These are phyloP conservation scores for Monilinia fructicola DNA, from an alignment of 2,329 filamentous ascomycete genomes.

Conservation along the genomic window DNA sequence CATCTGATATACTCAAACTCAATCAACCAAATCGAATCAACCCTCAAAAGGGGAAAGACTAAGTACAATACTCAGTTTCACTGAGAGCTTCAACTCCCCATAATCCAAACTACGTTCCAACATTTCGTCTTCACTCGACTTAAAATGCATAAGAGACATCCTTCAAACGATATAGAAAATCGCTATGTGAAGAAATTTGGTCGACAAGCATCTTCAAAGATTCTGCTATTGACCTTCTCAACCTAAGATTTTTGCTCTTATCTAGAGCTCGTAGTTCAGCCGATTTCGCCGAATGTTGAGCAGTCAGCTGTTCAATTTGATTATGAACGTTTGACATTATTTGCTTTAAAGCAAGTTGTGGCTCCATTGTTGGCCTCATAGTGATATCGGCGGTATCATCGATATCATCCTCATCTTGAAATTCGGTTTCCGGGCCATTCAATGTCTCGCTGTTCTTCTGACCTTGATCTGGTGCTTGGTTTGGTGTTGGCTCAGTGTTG, in stretches of 20 bases:
- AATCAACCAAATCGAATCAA: not conserved
- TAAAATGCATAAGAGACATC: slow-evolving; percentile 17
- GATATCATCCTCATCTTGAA: not conserved
- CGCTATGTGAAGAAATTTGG: slow-evolving; percentile 17
- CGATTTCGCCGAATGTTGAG: slow-evolving; percentile 15
- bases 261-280: slow-evolving; percentile 10
- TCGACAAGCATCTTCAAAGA: slow-evolving; percentile 15
- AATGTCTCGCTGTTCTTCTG: not conserved
- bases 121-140: not conserved
- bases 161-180: slow-evolving; percentile 18
- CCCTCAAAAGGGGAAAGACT: not conserved
- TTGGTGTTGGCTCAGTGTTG: not conserved
- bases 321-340: slow-evolving; percentile 13
- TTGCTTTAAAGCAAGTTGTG: slow-evolving; percentile 8
- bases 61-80: not conserved
- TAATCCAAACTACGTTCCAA: not conserved
- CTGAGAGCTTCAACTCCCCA: not conserved
- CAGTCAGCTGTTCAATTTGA: slow-evolving; percentile 12
- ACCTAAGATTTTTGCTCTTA: slow-evolving; percentile 18
- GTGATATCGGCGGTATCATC: slow-evolving; percentile 7
- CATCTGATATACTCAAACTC: not conserved
- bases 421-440: not conserved
- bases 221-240: slow-evolving; percentile 19
- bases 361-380: slow-evolving; percentile 16
- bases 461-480: not conserved